phyloP scores from a whole-genome alignment of 2,329 filamentous ascomycete genomes.

The Fusarium drepaniforme region DNA sequence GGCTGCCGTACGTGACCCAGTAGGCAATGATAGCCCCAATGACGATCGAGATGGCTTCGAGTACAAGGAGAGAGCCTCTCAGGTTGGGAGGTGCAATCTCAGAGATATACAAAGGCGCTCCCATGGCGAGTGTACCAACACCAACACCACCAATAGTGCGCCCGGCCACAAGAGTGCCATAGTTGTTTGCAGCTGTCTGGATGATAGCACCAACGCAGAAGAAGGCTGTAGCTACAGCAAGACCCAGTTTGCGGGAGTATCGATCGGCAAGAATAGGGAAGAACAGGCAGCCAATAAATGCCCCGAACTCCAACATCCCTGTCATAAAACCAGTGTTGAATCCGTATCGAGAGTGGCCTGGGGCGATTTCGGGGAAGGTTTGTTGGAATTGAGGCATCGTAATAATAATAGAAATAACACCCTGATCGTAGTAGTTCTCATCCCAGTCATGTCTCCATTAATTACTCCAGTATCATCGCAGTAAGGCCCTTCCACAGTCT shows the following conservation, averaged over 20 bases:
- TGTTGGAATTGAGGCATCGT: slow-evolving; percentile 56
- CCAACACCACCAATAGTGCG: slow-evolving; percentile 61
- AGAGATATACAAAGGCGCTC: slow-evolving; percentile 43
- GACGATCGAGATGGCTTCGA: slow-evolving; percentile 48
- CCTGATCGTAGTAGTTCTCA: slow-evolving; percentile 48
- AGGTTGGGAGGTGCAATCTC: slow-evolving; percentile 46
- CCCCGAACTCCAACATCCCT: slow-evolving; percentile 42
- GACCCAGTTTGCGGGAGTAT: slow-evolving; percentile 65
- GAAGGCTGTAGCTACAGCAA: slow-evolving; percentile 62
- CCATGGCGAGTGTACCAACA: background rate
- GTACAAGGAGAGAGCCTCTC: slow-evolving; percentile 46
- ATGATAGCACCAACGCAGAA: slow-evolving; percentile 67
- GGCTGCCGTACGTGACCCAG: slow-evolving; percentile 47
- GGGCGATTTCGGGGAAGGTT: slow-evolving; percentile 47
- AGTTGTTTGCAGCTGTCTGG: slow-evolving; percentile 62
- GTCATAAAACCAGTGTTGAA: slow-evolving; percentile 44
- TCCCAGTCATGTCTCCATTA: too few relatives aligned
- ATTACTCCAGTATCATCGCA: too few relatives aligned
- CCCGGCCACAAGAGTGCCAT: slow-evolving; percentile 63
- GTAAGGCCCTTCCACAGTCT: too few relatives aligned
- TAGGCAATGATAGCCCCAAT: slow-evolving; percentile 47
- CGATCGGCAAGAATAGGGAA: slow-evolving; percentile 31
- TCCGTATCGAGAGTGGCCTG: background rate
- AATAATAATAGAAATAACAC: slow-evolving; percentile 52
- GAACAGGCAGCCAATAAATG: slow-evolving; percentile 24